Evolutionary conservation across 306 rosid species (phyloP), one percentile per base, ranked within the genome.

Genomic region (Luffa aegyptiaca): DNA sequence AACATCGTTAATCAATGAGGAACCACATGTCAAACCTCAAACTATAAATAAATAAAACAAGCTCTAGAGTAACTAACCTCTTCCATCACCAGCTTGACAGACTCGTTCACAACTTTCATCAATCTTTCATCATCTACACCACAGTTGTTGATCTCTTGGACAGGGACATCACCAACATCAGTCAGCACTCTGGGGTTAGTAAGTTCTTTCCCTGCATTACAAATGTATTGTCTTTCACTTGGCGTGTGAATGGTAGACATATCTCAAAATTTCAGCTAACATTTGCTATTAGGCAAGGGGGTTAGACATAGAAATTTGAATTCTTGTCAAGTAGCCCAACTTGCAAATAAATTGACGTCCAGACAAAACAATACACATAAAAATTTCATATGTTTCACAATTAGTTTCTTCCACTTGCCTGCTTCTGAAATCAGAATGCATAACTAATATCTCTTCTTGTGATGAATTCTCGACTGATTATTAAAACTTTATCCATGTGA

Each of bases 1-100:
- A 51, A 51, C 17, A 3, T 2, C 8, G 55, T 16, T 51, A 9
- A 13, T 13, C 17, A 51, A 51, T 13, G 55, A 51, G 55, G 55
- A 21, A 33, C 12, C 2, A n/a, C 13, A 52, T 33, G 11, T 62
- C 36, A 21, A 62, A 62, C 41, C 68, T 62, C 17, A 62, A 33
- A 62, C 13, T n/a, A n/a, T n/a, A 18, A 6, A 65, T 65, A n/a
- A 44, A 14, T 6, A 41, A 16, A 71, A 71, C 10, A 45, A n/a
- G 26, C 55, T n/a, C 10, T 18, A 79, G 68, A 61, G 45, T 26
- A 79, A 52, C 65, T 72, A 74, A 94, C 98, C 92, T 94, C 90
- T 58, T 92, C 98, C 96, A 94, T 90, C 11, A 94, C 98, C 69
- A 90, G 88, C 88, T 94, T 94, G 66, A 92, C 98, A 44, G 97